phyloP scores from a whole-genome alignment of 1,139 yeast species.

The Taphrina flavorubra region DNA sequence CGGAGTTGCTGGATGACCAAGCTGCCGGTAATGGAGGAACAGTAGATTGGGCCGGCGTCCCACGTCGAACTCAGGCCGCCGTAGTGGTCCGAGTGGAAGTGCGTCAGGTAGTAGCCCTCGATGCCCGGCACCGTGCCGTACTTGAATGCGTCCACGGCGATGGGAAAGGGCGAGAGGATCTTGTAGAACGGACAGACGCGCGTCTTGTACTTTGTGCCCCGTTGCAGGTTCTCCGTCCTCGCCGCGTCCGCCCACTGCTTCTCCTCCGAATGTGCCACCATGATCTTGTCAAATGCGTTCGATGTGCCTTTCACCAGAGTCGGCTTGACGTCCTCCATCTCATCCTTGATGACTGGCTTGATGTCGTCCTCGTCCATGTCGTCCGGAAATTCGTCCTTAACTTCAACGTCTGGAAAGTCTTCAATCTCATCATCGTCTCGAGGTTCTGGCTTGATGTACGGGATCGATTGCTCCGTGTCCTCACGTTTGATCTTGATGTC shows the following conservation, averaged over 20 bases:
- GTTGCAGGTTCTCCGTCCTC: slow-evolving; percentile 18
- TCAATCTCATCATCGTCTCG: slow-evolving; percentile 15
- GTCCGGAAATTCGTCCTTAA: slow-evolving; percentile 3
- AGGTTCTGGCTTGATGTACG: slow-evolving; percentile 21
- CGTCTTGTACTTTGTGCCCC: slow-evolving; percentile 41
- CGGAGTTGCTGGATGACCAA: slow-evolving; percentile 63
- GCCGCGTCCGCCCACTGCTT: slow-evolving; percentile 42
- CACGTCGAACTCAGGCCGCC: slow-evolving; percentile 81
- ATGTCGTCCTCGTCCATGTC: slow-evolving; percentile 2
- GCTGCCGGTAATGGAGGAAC: slow-evolving; percentile 70
- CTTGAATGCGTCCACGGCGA: slow-evolving; percentile 54
- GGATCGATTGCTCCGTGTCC: neutral
- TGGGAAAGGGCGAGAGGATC: slow-evolving; percentile 45
- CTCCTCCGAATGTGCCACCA: slow-evolving; percentile 38
- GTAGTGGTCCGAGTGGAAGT: slow-evolving; percentile 93
- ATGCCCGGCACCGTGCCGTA: slow-evolving; percentile 53
- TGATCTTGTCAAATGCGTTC: slow-evolving; percentile 29
- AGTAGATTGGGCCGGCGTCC: slow-evolving; percentile 70
- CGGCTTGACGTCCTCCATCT: slow-evolving; percentile 20
- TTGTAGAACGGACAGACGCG: slow-evolving; percentile 53
- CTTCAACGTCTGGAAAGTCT: slow-evolving; percentile 13
- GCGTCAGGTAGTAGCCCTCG: slow-evolving; percentile 57
- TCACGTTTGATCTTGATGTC: slow-evolving; percentile 24
- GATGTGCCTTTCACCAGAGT: slow-evolving; percentile 20
- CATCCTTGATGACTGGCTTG: slow-evolving; percentile 6